Evolutionary conservation across 306 rosid species (phyloP).

Genomic region (Purshia tridentata): DNA sequence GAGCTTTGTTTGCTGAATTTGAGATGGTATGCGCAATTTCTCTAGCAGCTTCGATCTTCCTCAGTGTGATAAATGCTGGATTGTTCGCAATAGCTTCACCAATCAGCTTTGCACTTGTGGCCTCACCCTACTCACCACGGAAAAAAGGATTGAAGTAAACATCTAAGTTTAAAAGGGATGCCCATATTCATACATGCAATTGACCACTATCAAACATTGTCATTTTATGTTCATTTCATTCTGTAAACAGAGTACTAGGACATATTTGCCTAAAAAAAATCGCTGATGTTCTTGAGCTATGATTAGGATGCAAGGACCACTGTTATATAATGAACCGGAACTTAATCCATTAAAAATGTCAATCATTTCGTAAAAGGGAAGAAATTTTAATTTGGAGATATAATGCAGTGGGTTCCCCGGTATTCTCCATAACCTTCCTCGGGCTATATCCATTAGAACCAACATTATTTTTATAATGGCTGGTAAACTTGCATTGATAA

Average conservation of each 20-base stretch:
- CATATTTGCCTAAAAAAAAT: not conserved
- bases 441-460: not conserved
- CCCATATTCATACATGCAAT: not conserved
- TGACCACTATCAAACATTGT: not conserved
- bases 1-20: conserved; percentile 71
- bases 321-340: not conserved
- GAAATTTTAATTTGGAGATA: not conserved
- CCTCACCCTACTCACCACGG: conserved; percentile 68
- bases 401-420: not conserved
- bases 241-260: not conserved
- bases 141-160: not conserved
- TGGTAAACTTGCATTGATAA: not conserved
- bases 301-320: not conserved
- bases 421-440: not conserved
- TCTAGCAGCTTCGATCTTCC: conserved; percentile 93
- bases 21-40: conserved; percentile 81
- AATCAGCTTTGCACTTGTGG: conserved; percentile 82
- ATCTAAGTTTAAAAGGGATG: not conserved
- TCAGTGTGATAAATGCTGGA: conserved; percentile 81
- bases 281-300: not conserved
- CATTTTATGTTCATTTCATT: not conserved
- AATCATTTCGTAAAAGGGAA: not conserved
- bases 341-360: not conserved
- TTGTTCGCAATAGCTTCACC: conserved; percentile 88
- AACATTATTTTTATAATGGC: not conserved